Percentiles rank a stretch among this genome's conserved stretches.
Evolutionary conservation across 2,329 filamentous ascomycete species (phyloP).

Genomic region (Zymoseptoria pseudotritici): DNA sequence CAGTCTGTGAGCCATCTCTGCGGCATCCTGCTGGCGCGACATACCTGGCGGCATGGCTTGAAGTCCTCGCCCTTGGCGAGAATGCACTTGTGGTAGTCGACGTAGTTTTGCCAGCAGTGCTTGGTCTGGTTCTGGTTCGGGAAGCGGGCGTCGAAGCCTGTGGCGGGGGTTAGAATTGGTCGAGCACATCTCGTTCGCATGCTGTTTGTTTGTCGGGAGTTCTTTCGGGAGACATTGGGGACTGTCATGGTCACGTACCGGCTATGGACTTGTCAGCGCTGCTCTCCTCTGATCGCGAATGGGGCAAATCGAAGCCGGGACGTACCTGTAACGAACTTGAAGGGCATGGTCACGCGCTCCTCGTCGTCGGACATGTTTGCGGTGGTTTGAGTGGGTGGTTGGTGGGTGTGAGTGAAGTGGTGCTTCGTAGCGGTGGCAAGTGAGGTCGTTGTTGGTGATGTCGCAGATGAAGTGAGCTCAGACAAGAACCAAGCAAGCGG

Average conservation of each 20-base stretch:
- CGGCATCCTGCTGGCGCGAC: conserved; percentile 7
- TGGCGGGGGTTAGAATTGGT: conserved; percentile 2
- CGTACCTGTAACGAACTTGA: conserved; percentile 99
- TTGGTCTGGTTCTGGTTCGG: conserved; percentile 97
- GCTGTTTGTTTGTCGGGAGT: neutral
- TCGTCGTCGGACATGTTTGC: conserved; percentile 86
- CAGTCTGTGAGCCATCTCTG: neutral
- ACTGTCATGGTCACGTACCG: conserved; percentile 21
- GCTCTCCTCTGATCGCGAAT: neutral
- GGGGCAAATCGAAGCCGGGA: conserved; percentile 11
- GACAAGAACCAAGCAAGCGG: neutral
- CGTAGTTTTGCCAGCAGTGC: conserved; percentile 99
- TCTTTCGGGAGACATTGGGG: neutral
- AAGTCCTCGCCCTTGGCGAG: conserved; percentile 98
- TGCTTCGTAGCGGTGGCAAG: conserved; percentile 17
- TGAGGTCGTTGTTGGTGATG: conserved; percentile 6
- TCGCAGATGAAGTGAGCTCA: neutral
- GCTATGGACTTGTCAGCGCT: conserved; percentile 24
- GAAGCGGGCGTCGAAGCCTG: conserved; percentile 98
- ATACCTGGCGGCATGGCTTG: conserved; percentile 90
- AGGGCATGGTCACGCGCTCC: conserved; percentile 92
- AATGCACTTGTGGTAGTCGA: conserved; percentile 99
- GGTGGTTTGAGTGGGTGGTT: conserved; percentile 24
- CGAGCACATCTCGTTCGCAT: neutral
- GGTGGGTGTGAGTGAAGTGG: conserved; percentile 10